Base-by-base conservation (phyloP, 257 asterid species). In the Oldenlandia corymbosa region DNA sequence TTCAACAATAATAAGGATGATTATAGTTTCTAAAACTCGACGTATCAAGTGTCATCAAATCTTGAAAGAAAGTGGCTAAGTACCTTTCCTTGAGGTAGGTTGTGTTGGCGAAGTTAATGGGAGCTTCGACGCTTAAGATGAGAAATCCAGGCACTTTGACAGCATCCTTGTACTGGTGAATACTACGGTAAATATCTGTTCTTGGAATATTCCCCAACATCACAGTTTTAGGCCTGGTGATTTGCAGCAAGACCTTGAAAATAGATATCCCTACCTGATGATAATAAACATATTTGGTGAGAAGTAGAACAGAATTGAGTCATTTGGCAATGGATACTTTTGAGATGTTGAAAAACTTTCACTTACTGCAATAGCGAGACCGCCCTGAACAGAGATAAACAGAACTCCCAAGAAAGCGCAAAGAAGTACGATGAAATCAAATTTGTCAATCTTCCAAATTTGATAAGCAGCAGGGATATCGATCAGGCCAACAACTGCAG, bases 31-130 rank as follows among this genome's bases (percentile, higher is more conserved):
- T 54, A 55, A 42, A 26, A 13, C 24, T n/a, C 6, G 39, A 53
- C 5, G 34, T 32, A 14, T 42, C 32, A 20, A 68, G 32, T 5
- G 4, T 3, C n/a, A 10, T 31, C 21, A 58, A 27, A 20, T 45
- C 16, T 7, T 30, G 16, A 13, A 5, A 66, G 48, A 6, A 47
- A 58, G 39, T 18, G 55, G 49, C 76, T 53, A 68, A n/a, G n/a
- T n/a, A 90, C 95, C 96, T 80, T 73, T 91, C 97, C 47, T 85
- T 91, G 47, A 85, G 91, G 71, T 88, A 88, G 71, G 94, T 91
- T 10, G 87, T 75, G 72, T 91, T 88, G 0, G 86, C 95, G 37
- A 91, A 91, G 80, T 91, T 91, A 62, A 91, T 81, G 20, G 95
- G 94, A 67, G 98, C 85, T 77, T 91, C 95, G 63, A 88, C 74